Conservation (phyloP, 495 filamentous ascomycete genomes). For the Penicillium odoratum region DNA sequence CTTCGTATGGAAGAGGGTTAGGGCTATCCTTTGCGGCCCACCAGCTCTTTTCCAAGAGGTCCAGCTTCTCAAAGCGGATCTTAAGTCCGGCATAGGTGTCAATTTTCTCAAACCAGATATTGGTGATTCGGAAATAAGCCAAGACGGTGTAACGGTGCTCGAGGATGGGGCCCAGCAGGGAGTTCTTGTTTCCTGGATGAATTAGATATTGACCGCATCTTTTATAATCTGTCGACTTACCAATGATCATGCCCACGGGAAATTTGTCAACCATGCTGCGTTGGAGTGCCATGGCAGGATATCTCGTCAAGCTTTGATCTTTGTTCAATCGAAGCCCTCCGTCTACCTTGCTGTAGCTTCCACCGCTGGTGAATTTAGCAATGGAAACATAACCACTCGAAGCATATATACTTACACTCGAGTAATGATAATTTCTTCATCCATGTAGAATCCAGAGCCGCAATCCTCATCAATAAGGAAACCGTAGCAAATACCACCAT, state of each 20-base stretch:
- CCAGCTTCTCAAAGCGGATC: slow-evolving; percentile 71
- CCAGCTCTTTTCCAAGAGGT: slow-evolving; percentile 63
- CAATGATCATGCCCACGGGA: slow-evolving; percentile 60
- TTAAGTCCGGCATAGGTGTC: slow-evolving; percentile 48
- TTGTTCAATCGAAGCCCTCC: slow-evolving; percentile 43
- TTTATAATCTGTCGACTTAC: slow-evolving; percentile 35
- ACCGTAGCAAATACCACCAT: slow-evolving; percentile 7
- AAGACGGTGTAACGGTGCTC: slow-evolving; percentile 70
- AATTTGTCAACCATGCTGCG: slow-evolving; percentile 31
- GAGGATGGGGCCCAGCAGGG: slow-evolving; percentile 50
- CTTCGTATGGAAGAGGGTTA: slow-evolving; percentile 15
- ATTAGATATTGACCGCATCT: not conserved
- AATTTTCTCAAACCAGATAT: slow-evolving; percentile 69
- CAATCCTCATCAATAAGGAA: slow-evolving; percentile 60
- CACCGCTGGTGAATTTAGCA: slow-evolving; percentile 51
- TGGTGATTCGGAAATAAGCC: slow-evolving; percentile 69
- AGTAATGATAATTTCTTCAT: slow-evolving; percentile 65
- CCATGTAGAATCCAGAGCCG: slow-evolving; percentile 57
- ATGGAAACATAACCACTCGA: not conserved
- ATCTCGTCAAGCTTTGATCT: slow-evolving; percentile 41
- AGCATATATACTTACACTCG: slow-evolving; percentile 52
- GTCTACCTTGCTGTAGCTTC: slow-evolving; percentile 34
- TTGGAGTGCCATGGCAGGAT: slow-evolving; percentile 34
- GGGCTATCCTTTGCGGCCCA: slow-evolving; percentile 52
- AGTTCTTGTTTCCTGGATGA: slow-evolving; percentile 52